Conservation (phyloP, 75 land plant genomes). For the Isoetes taiwanensis region DNA sequence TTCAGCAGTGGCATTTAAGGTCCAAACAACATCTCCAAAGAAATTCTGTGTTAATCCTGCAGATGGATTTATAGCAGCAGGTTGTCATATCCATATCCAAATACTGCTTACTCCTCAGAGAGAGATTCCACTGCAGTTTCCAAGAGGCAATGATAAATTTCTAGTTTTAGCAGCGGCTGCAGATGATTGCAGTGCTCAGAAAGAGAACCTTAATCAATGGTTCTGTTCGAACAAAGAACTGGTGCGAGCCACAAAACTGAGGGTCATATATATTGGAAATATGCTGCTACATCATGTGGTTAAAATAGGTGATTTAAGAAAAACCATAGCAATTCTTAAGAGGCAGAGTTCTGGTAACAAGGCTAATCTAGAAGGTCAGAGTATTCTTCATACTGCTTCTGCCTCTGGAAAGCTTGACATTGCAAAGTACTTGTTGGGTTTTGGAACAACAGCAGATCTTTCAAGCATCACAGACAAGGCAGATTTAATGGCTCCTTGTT, state of each 20-base stretch:
- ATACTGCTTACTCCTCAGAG: conserved; percentile 37
- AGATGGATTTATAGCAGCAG: conserved; percentile 39
- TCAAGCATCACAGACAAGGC: too few relatives aligned
- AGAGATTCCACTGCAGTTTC: conserved; percentile 28
- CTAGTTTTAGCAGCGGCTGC: conserved; percentile 30
- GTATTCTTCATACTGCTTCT: conserved; percentile 21
- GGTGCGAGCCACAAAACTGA: conserved; percentile 23
- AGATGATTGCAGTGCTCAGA: neutral
- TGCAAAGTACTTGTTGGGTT: conserved; percentile 12
- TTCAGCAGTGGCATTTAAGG: conserved; percentile 52
- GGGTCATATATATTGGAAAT: conserved; percentile 31
- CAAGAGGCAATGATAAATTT: conserved; percentile 40
- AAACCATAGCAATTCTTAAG: conserved; percentile 18
- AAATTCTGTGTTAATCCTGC: conserved; percentile 59
- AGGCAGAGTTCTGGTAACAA: conserved; percentile 7
- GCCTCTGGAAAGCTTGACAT: conserved; percentile 11
- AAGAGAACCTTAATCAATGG: conserved; percentile 16
- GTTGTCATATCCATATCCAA: conserved; percentile 24
- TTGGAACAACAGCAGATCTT: conserved; percentile 10
- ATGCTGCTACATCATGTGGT: conserved; percentile 28
- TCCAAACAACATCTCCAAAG: conserved; percentile 54
- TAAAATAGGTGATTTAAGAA: conserved; percentile 20
- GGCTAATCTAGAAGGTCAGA: conserved; percentile 9
- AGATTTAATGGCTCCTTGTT: conserved; percentile 24
- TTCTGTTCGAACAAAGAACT: conserved; percentile 12